Conservation (phyloP, 1,284 basidiomycete genomes). For the Sphaerobolus stellatus region DNA sequence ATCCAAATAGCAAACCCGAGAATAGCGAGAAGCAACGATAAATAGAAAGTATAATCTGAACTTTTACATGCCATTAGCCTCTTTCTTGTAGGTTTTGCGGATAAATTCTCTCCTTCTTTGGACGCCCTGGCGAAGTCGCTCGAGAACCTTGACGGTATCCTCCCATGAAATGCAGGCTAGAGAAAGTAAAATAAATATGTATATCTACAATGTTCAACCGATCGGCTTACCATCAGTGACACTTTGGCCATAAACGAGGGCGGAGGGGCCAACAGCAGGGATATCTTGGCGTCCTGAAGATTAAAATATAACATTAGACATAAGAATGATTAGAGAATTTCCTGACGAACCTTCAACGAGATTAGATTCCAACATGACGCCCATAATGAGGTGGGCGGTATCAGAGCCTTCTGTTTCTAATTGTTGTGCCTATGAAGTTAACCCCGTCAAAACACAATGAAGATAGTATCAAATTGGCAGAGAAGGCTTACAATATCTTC, state of each 20-base stretch:
- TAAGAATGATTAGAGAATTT: background rate
- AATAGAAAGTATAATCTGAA: too few relatives aligned
- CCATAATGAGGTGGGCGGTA: constrained; percentile 80
- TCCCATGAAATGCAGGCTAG: constrained; percentile 88
- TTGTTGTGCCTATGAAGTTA: constrained; percentile 60
- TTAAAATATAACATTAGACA: background rate
- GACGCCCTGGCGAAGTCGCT: constrained; percentile 81
- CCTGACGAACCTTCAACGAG: constrained; percentile 62
- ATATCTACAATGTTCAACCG: constrained; percentile 13
- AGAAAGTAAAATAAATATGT: constrained; percentile 4
- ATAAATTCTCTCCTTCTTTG: constrained; percentile 63
- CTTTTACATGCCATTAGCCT: too few relatives aligned
- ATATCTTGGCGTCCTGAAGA: constrained; percentile 76
- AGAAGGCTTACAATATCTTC: constrained; percentile 69
- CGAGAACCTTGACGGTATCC: constrained; percentile 75
- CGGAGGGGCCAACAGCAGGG: constrained; percentile 71
- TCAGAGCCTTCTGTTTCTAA: constrained; percentile 57
- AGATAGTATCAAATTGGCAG: background rate
- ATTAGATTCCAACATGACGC: constrained; percentile 98
- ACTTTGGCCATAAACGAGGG: constrained; percentile 84
- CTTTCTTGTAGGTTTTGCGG: background rate
- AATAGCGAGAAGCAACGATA: too few relatives aligned
- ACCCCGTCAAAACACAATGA: background rate
- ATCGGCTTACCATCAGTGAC: constrained; percentile 61
- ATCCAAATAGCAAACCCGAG: too few relatives aligned